Evolutionary conservation across 2,329 filamentous ascomycete genomes (phyloP).

Genomic region (Lecanicillium sp.): DNA sequence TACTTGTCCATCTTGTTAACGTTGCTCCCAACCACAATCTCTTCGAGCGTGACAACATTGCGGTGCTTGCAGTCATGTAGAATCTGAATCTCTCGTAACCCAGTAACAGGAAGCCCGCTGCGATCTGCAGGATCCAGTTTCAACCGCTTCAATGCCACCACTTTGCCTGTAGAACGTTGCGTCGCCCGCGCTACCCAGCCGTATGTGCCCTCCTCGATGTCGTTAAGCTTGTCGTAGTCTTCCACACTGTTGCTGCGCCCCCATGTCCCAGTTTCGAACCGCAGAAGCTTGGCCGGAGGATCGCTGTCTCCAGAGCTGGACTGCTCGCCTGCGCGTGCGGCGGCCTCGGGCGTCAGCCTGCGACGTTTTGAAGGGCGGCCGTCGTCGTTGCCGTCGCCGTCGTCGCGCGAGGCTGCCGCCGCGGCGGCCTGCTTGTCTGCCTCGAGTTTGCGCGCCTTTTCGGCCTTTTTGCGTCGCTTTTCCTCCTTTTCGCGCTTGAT

Average conservation of each 20-base stretch:
- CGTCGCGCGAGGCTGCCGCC: constrained; percentile 23
- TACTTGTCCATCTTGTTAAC: constrained; percentile 48
- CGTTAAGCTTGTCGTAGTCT: constrained; percentile 87
- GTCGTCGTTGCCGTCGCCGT: constrained; percentile 26
- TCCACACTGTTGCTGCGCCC: constrained; percentile 69
- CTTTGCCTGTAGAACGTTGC: constrained; percentile 64
- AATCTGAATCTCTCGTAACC: constrained; percentile 88
- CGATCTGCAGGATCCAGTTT: constrained; percentile 78
- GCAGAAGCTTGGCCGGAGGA: constrained; percentile 52
- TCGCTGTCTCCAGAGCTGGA: constrained; percentile 17
- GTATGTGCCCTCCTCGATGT: constrained; percentile 96
- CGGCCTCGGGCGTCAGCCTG: constrained; percentile 46
- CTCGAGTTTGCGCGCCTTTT: constrained; percentile 68
- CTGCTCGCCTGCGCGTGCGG: constrained; percentile 18
- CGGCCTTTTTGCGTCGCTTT: constrained; percentile 76
- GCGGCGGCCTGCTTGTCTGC: constrained; percentile 33
- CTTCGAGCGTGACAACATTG: constrained; percentile 75
- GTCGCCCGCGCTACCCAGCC: constrained; percentile 85
- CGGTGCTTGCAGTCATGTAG: constrained; percentile 72
- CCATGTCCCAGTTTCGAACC: constrained; percentile 65
- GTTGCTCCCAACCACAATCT: constrained; percentile 74
- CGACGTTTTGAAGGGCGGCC: constrained; percentile 56
- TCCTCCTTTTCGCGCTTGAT: constrained; percentile 80
- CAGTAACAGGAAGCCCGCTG: constrained; percentile 80
- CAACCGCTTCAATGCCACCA: constrained; percentile 89